Evolutionary conservation across 176 grass and related monocot genomes (phyloP).

Genomic region (Elaeis guineensis): DNA sequence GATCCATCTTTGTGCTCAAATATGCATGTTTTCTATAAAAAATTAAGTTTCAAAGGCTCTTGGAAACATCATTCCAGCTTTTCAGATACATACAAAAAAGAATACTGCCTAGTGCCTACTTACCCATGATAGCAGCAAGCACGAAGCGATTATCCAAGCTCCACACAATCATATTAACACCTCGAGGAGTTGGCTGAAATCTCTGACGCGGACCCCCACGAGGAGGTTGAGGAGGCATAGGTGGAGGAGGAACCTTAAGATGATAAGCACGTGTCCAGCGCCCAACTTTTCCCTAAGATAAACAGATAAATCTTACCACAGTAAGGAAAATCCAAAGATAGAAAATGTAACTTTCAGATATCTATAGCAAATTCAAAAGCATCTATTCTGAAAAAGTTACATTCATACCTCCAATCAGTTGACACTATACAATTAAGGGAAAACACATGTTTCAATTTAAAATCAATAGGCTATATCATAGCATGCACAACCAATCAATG

Average conservation of each 20-base stretch:
- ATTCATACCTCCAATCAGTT: no score
- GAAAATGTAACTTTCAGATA: neutral
- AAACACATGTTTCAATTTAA: no score
- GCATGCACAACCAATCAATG: no score
- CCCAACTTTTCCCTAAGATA: conserved; percentile 79
- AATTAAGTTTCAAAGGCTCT: no score
- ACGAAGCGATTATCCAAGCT: conserved; percentile 99
- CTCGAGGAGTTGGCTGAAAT: conserved; percentile 91
- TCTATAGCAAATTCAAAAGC: no score
- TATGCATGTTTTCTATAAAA: neutral
- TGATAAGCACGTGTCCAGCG: conserved; percentile 97
- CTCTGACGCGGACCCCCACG: conserved; percentile 90
- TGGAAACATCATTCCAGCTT: no score
- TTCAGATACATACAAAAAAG: no score
- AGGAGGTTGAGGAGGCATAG: conserved; percentile 78
- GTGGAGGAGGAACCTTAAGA: conserved; percentile 95
- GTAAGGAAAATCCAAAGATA: conserved; percentile 13
- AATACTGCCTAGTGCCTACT: conserved; percentile 2
- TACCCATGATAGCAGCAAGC: conserved; percentile 99
- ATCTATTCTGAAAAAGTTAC: no score
- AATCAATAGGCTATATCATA: no score
- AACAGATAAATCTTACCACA: conserved; percentile 8
- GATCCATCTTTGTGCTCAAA: no score
- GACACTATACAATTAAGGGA: no score
- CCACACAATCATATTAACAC: conserved; percentile 99